Evolutionary conservation across 371 early-diverging fungal genomes (phyloP).

Genomic region (Blakeslea trispora): DNA sequence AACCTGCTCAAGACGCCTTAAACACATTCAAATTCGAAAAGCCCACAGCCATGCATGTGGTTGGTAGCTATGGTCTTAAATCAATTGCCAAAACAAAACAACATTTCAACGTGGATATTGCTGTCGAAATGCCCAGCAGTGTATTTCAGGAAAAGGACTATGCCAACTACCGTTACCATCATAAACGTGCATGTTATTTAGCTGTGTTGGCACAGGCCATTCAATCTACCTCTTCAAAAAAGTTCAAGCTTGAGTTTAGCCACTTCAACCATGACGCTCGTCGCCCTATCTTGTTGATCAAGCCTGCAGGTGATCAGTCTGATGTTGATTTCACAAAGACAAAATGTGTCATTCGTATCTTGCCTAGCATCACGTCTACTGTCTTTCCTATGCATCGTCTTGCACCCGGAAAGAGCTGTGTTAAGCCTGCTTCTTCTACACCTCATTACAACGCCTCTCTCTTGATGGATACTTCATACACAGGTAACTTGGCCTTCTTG

Average conservation of each 20-base stretch:
- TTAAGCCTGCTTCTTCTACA: slow-evolving; percentile 75
- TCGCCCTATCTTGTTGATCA: slow-evolving; percentile 74
- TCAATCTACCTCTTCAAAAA: slow-evolving; percentile 47
- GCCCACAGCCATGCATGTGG: slow-evolving; percentile 78
- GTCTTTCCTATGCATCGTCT: slow-evolving; percentile 73
- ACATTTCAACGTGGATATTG: slow-evolving; percentile 85
- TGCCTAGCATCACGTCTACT: slow-evolving; percentile 68
- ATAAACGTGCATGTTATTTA: slow-evolving; percentile 93
- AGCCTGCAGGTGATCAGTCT: slow-evolving; percentile 57
- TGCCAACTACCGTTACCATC: slow-evolving; percentile 91
- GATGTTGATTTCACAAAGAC: slow-evolving; percentile 62
- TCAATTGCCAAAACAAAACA: slow-evolving; percentile 63
- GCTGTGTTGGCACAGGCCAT: slow-evolving; percentile 64
- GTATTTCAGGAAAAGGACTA: slow-evolving; percentile 93
- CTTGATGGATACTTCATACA: slow-evolving; percentile 72
- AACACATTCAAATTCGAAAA: slow-evolving; percentile 77
- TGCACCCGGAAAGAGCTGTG: slow-evolving; percentile 81
- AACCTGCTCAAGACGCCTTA: slow-evolving; percentile 67
- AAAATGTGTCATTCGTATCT: slow-evolving; percentile 74
- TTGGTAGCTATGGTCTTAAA: slow-evolving; percentile 90
- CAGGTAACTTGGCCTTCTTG: slow-evolving; percentile 77
- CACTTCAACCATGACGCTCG: slow-evolving; percentile 73
- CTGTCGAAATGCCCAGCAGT: slow-evolving; percentile 88
- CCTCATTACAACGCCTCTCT: slow-evolving; percentile 91
- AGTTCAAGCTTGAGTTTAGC: slow-evolving; percentile 60